Conservation (phyloP, 2,329 filamentous ascomycete species). For the Aspergillus sp. region DNA sequence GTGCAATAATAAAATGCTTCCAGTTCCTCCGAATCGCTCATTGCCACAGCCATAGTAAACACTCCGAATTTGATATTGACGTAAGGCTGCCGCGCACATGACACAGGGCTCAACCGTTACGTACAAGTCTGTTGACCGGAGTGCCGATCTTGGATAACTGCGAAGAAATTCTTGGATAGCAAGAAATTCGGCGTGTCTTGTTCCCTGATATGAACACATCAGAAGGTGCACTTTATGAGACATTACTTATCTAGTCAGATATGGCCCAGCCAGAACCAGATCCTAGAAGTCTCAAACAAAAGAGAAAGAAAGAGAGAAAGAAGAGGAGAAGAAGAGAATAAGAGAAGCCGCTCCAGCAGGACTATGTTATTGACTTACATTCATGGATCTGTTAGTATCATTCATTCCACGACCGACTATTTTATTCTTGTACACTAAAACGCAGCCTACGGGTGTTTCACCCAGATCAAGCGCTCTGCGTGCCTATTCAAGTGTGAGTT, state of each 20-base stretch:
- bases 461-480: constrained; percentile 79
- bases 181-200: constrained; percentile 92
- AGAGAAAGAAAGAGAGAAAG: not conserved
- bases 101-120: constrained; percentile 98
- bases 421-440: constrained; percentile 76
- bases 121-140: constrained; percentile 78
- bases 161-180: constrained; percentile 69
- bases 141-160: constrained; percentile 64
- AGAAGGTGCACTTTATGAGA: not conserved
- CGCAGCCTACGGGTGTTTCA: constrained; percentile 95
- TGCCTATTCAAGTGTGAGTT: constrained; percentile 55
- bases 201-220: constrained; percentile 60
- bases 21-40: constrained; percentile 94
- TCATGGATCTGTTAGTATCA: constrained; percentile 85
- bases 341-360: too few relatives aligned
- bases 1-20: constrained; percentile 88
- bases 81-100: constrained; percentile 93
- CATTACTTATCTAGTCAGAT: not conserved
- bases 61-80: constrained; percentile 81
- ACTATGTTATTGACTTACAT: constrained; percentile 42
- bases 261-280: too few relatives aligned
- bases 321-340: too few relatives aligned
- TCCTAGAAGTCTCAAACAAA: not conserved
- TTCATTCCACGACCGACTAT: constrained; percentile 94
- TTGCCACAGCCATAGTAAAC: constrained; percentile 96